Conservation (phyloP, 345 rosid genomes). For the Kernera saxatilis region DNA sequence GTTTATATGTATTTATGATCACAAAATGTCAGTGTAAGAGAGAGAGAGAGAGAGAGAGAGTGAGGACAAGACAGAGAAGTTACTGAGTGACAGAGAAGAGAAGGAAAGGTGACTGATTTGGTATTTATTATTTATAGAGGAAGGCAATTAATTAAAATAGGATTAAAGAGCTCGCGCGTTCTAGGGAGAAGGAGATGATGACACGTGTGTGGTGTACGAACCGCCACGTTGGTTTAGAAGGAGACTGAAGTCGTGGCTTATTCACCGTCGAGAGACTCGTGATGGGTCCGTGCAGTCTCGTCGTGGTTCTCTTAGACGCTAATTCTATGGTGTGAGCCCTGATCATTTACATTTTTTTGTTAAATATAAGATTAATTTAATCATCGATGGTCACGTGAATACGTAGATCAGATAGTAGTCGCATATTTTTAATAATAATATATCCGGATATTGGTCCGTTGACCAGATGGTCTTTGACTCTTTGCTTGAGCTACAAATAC, state of each 20-base stretch:
- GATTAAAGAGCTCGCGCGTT: not conserved
- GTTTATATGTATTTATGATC: constrained; percentile 34
- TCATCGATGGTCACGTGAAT: not conserved
- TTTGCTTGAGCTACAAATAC: constrained; percentile 13
- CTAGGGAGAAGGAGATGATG: constrained; percentile 15
- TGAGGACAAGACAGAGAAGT: not conserved
- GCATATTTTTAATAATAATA: not conserved
- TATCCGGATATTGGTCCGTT: constrained; percentile 9
- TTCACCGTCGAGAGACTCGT: constrained; percentile 42
- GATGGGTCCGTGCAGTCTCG: constrained; percentile 36
- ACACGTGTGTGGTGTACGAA: constrained; percentile 33
- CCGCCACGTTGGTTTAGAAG: constrained; percentile 14
- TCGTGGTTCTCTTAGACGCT: constrained; percentile 35
- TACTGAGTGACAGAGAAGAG: not conserved
- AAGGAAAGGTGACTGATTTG: constrained; percentile 5
- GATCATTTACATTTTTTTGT: too few relatives aligned
- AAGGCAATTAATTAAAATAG: not conserved
- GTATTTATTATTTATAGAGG: constrained; percentile 30
- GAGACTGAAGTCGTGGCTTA: constrained; percentile 55
- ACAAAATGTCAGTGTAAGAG: not conserved
- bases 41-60: not conserved
- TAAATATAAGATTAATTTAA: too few relatives aligned
- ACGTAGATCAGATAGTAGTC: constrained; percentile 19
- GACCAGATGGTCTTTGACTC: not conserved
- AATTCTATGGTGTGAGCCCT: too few relatives aligned